Conservation (phyloP, 1,139 yeast species). For the Yamadazyma atmosphaerica region DNA sequence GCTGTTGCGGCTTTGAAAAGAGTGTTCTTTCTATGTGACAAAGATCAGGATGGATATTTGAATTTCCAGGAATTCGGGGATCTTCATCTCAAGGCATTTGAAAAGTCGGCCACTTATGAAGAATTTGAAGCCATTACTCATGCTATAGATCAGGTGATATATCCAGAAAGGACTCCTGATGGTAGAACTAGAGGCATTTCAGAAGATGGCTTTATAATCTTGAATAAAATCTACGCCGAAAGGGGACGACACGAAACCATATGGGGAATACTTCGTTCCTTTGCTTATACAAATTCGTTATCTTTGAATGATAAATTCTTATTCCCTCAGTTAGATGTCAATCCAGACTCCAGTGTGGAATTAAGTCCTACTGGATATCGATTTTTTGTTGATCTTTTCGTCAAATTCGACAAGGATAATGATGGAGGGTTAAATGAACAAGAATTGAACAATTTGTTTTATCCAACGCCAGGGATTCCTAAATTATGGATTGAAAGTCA, state of each 20-base stretch:
- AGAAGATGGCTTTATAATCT: constrained; percentile 68
- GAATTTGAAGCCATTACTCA: constrained; percentile 33
- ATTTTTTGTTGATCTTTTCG: constrained; percentile 84
- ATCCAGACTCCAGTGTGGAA: constrained; percentile 79
- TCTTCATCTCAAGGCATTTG: constrained; percentile 76
- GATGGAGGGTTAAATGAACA: constrained; percentile 87
- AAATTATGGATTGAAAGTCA: constrained; percentile 79
- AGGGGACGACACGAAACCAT: constrained; percentile 93
- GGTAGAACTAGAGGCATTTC: constrained; percentile 54
- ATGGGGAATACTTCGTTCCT: constrained; percentile 89
- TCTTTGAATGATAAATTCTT: constrained; percentile 78
- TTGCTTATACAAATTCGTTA: constrained; percentile 87
- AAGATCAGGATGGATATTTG: constrained; percentile 84
- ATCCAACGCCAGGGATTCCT: constrained; percentile 93
- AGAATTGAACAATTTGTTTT: constrained; percentile 68
- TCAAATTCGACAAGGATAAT: constrained; percentile 86
- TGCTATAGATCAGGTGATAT: constrained; percentile 26
- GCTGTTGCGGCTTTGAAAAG: constrained; percentile 77
- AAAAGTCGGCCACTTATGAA: constrained; percentile 32
- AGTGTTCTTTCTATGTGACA: constrained; percentile 81
- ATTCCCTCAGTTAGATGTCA: constrained; percentile 77
- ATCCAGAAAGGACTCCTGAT: constrained; percentile 21
- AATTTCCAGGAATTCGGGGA: constrained; percentile 67
- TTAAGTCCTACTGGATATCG: constrained; percentile 91
- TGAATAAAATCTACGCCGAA: constrained; percentile 83